Evolutionary conservation across 2,329 filamentous ascomycete species (phyloP).

Genomic region (Tolypocladium guangdongense): DNA sequence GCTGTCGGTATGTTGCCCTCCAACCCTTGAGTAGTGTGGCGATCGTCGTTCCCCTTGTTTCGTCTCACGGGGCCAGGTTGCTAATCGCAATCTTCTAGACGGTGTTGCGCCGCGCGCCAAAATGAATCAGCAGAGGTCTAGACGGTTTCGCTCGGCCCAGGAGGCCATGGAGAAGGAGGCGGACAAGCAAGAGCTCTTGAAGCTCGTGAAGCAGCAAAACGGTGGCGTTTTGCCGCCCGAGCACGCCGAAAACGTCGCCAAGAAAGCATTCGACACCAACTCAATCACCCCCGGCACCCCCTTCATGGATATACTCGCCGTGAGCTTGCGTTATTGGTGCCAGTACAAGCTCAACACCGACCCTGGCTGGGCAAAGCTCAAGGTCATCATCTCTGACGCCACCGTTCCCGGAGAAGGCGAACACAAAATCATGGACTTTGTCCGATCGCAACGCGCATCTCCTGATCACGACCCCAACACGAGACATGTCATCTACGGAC

Average conservation of each 20-base stretch:
- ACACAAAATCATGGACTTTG: constrained; percentile 98
- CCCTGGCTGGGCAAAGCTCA: constrained; percentile 88
- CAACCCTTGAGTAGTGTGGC: not conserved
- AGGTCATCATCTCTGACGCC: constrained; percentile 96
- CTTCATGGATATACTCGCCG: constrained; percentile 93
- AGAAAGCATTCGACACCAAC: constrained; percentile 87
- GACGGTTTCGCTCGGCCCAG: constrained; percentile 87
- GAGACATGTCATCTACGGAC: constrained; percentile 91
- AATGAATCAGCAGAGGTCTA: constrained; percentile 98
- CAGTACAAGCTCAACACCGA: constrained; percentile 97
- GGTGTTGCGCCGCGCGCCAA: constrained; percentile 95
- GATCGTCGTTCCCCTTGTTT: constrained; percentile 9
- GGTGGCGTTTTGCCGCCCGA: constrained; percentile 52
- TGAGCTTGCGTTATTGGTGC: constrained; percentile 89
- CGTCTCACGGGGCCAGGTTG: constrained; percentile 5
- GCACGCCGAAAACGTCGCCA: constrained; percentile 49
- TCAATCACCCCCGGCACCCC: constrained; percentile 92
- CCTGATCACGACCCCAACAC: constrained; percentile 94
- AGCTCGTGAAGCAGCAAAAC: constrained; percentile 71
- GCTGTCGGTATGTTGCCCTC: constrained; percentile 63
- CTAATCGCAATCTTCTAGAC: constrained; percentile 39
- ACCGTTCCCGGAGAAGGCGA: constrained; percentile 96
- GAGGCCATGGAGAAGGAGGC: constrained; percentile 91
- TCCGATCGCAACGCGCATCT: constrained; percentile 83
- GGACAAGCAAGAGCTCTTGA: constrained; percentile 79